Evolutionary conservation across 2,329 filamentous ascomycete genomes (phyloP).

Genomic region (Talaromyces marneffei): DNA sequence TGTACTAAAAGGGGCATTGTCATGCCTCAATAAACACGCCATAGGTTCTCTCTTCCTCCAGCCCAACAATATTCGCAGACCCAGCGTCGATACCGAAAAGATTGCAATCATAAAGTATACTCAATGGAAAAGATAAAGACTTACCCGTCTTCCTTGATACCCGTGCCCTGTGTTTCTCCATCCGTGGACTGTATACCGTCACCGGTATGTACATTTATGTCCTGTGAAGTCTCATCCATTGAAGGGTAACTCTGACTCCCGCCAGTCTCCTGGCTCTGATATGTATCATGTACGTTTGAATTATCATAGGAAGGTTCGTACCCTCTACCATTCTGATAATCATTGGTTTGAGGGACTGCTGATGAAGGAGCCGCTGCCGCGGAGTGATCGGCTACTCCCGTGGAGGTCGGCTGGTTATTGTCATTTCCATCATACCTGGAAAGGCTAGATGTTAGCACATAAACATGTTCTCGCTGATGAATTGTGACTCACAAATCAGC

Average conservation of each 20-base stretch:
- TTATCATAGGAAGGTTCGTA: constrained; percentile 4
- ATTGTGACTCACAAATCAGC: constrained; percentile 70
- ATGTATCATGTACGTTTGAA: constrained; percentile 27
- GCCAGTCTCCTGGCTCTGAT: constrained; percentile 30
- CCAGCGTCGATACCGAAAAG: constrained; percentile 14
- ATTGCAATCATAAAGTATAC: constrained; percentile 19
- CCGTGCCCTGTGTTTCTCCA: constrained; percentile 30
- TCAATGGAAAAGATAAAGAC: constrained; percentile 36
- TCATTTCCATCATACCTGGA: constrained; percentile 64
- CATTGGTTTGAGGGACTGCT: constrained; percentile 5
- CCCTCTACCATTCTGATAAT: constrained; percentile 2
- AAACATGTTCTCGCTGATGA: background rate
- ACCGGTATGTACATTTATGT: constrained; percentile 21
- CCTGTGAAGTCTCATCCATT: constrained; percentile 21
- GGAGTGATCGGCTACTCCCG: constrained; percentile 33
- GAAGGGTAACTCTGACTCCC: constrained; percentile 23
- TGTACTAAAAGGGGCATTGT: background rate
- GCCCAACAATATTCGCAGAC: constrained; percentile 5
- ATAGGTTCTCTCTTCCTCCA: background rate
- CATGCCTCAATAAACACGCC: background rate
- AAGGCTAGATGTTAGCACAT: constrained; percentile 14
- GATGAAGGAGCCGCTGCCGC: constrained; percentile 30
- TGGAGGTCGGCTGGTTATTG: constrained; percentile 29
- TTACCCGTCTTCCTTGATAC: constrained; percentile 89
- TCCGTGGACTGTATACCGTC: constrained; percentile 25